A percentile compares a stretch with the other conserved stretches of the same genome.
Conservation (phyloP, 108 stramenopile genomes). For the Epipyxis sp. region DNA sequence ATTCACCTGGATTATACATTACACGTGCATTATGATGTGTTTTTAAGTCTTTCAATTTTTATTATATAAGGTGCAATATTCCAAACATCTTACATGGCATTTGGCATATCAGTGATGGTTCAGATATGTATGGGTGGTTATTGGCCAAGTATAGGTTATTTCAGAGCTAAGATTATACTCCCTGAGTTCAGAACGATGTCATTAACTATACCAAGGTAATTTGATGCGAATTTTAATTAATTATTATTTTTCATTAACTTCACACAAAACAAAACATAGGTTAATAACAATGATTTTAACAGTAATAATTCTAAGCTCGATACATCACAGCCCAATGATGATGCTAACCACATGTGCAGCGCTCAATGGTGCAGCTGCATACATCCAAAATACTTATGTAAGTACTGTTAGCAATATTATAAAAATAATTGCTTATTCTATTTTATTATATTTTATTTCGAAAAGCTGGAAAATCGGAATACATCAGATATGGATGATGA, state of each 20-base stretch:
- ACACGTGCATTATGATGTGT: too few species aligned
- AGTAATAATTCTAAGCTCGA: background rate
- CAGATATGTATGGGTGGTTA: conserved; percentile 19
- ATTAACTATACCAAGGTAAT: background rate
- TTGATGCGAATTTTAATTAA: background rate
- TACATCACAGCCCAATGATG: conserved; percentile 9
- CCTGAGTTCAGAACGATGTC: background rate
- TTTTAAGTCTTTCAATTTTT: too few species aligned
- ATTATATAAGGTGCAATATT: conserved; percentile 25
- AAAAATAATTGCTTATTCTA: too few species aligned
- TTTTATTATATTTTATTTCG: too few species aligned
- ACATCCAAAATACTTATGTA: conserved; percentile 17
- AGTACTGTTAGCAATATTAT: too few species aligned
- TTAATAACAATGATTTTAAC: background rate
- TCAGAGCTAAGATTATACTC: background rate
- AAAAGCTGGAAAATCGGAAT: too few species aligned
- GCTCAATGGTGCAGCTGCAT: background rate
- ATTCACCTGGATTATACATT: too few species aligned
- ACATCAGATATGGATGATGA: too few species aligned
- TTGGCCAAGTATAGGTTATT: conserved; percentile 25
- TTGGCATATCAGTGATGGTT: background rate
- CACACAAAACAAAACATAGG: background rate
- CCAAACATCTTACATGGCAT: conserved; percentile 1
- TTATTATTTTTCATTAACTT: background rate
- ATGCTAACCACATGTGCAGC: conserved; percentile 8